Evolutionary conservation across 2,329 filamentous ascomycete species (phyloP).

Genomic region (Colletotrichum zoysiae): DNA sequence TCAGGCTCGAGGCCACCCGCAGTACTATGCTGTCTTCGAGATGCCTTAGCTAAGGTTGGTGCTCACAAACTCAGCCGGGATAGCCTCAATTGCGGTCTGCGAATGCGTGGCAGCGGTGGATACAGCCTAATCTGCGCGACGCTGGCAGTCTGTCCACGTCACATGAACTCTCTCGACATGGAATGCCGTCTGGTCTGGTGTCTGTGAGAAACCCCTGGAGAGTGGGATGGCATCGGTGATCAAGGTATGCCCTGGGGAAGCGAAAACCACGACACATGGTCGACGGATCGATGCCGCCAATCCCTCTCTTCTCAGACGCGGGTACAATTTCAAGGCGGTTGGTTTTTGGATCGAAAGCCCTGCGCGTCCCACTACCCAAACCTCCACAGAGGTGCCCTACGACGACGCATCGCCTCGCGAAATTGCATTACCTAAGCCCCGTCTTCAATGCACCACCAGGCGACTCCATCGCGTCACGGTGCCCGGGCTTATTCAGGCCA

Average conservation of each 20-base stretch:
- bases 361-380: neutral
- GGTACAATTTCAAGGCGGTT: too few species aligned
- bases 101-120: conserved; percentile 19
- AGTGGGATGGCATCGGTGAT: conserved; percentile 21
- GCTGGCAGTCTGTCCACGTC: conserved; percentile 22
- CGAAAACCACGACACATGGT: neutral
- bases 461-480: conserved; percentile 9
- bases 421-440: conserved; percentile 25
- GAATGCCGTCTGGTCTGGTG: conserved; percentile 33
- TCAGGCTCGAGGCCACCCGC: neutral
- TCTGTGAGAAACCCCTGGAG: conserved; percentile 12
- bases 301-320: neutral
- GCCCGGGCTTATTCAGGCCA: conserved; percentile 32
- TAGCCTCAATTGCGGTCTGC: conserved; percentile 32
- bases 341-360: neutral
- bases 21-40: too few species aligned
- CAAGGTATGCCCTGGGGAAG: conserved; percentile 6
- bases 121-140: conserved; percentile 1
- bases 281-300: neutral
- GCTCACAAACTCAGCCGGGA: conserved; percentile 19
- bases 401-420: neutral
- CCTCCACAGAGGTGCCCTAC: neutral
- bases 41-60: conserved; percentile 26
- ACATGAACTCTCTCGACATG: conserved; percentile 26
- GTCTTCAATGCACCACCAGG: neutral